A percentile compares a stretch with the other conserved stretches of the same genome.
phyloP scores from a whole-genome alignment of 768 basidiomycete species.

The Mycena vitilis region DNA sequence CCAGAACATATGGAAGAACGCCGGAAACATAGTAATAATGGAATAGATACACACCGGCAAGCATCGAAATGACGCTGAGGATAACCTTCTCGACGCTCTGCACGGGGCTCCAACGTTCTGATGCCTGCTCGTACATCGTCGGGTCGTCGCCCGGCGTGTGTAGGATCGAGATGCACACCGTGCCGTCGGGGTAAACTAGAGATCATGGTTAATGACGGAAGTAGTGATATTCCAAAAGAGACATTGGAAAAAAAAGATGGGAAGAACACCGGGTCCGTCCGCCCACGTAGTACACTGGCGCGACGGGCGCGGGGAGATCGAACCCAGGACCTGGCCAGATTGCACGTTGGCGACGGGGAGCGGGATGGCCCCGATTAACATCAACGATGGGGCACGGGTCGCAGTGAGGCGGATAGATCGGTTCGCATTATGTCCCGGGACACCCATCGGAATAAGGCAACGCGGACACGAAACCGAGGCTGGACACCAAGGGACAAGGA shows the following conservation, averaged over 20 bases:
- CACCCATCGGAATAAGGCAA: too few relatives aligned
- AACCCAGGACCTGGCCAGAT: too few relatives aligned
- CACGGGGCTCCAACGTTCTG: conserved; percentile 98
- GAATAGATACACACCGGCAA: conserved; percentile 74
- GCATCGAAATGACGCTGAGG: conserved; percentile 95
- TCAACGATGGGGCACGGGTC: too few relatives aligned
- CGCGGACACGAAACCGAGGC: not conserved
- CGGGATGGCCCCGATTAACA: too few relatives aligned
- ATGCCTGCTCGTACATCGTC: conserved; percentile 93
- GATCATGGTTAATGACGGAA: not conserved
- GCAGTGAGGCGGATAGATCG: too few relatives aligned
- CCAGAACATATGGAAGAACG: not conserved
- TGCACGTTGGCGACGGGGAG: too few relatives aligned
- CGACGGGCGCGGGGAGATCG: too few relatives aligned
- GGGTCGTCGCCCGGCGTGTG: conserved; percentile 95
- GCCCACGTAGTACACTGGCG: too few relatives aligned
- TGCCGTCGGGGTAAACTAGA: conserved; percentile 96
- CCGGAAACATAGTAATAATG: too few relatives aligned
- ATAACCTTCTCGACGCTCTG: conserved; percentile 98
- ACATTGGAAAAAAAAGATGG: not conserved
- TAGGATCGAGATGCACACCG: conserved; percentile 97
- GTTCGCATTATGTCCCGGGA: too few relatives aligned
- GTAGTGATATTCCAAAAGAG: not conserved
- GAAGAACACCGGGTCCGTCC: too few relatives aligned
- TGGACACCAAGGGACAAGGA: not conserved